Evolutionary conservation across 202 grass and related monocot genomes (phyloP).

Genomic region (Dendrocalamus latiflorus): DNA sequence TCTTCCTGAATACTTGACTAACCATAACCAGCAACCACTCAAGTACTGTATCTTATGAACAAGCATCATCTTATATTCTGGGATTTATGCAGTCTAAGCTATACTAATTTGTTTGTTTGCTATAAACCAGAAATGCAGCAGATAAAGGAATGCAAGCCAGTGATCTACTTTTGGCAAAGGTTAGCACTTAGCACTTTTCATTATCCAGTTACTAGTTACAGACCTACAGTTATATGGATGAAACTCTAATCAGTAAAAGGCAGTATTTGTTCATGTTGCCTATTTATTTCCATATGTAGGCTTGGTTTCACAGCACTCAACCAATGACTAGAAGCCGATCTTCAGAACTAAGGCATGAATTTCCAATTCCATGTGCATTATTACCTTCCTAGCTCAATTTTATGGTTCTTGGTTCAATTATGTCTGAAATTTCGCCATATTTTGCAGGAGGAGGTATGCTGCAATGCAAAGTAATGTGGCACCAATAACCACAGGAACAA

Average conservation of each 20-base stretch:
- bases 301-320: conserved; percentile 72
- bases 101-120: conserved; percentile 12
- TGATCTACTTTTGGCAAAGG: conserved; percentile 68
- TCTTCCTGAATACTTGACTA: conserved; percentile 32
- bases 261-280: background rate
- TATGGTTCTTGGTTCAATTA: background rate
- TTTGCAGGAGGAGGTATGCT: conserved; percentile 63
- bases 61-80: background rate
- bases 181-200: conserved; percentile 18
- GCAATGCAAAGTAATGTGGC: conserved; percentile 54
- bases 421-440: conserved; percentile 1
- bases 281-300: conserved; percentile 28
- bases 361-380: background rate
- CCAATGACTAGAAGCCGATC: conserved; percentile 84
- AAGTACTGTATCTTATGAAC: conserved; percentile 30
- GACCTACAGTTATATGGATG: background rate
- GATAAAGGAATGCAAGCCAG: conserved; percentile 64
- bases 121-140: conserved; percentile 49
- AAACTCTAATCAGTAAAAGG: background rate
- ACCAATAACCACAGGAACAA: conserved; percentile 40
- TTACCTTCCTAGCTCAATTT: background rate
- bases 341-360: conserved; percentile 60
- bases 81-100: conserved; percentile 5
- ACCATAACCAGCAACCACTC: conserved; percentile 42
- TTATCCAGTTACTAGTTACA: background rate